phyloP scores from a whole-genome alignment of 2,329 filamentous ascomycete genomes.

The Ascomycota sp. region DNA sequence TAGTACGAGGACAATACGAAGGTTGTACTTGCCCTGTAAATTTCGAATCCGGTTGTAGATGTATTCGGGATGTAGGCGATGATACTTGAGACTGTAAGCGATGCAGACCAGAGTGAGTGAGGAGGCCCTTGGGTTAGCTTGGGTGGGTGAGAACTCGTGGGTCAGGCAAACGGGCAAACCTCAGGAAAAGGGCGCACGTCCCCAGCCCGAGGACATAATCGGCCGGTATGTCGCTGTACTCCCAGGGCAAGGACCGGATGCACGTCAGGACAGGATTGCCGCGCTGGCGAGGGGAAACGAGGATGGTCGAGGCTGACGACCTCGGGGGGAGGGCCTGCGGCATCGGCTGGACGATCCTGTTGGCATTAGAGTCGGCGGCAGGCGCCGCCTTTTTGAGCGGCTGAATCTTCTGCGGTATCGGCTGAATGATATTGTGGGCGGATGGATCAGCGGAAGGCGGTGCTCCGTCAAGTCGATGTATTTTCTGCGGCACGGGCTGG shows the following conservation, averaged over 20 bases:
- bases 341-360: constrained; percentile 64
- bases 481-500: constrained; percentile 19
- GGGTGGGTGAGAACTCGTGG: too few species aligned
- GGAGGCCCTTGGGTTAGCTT: too few species aligned
- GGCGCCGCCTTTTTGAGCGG: constrained; percentile 30
- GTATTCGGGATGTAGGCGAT: constrained; percentile 92
- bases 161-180: constrained; percentile 12
- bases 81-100: constrained; percentile 74
- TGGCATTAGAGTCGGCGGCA: constrained; percentile 15
- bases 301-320: constrained; percentile 51
- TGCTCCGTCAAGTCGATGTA: too few species aligned
- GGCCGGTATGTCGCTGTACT: constrained; percentile 89
- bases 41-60: constrained; percentile 83
- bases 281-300: constrained; percentile 82
- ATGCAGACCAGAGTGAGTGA: too few species aligned
- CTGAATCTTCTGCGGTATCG: constrained; percentile 24
- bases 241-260: constrained; percentile 72
- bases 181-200: constrained; percentile 81
- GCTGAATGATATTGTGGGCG: too few species aligned
- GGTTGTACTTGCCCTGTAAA: constrained; percentile 65
- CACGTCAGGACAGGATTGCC: constrained; percentile 81
- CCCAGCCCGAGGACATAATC: constrained; percentile 80
- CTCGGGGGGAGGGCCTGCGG: constrained; percentile 61
- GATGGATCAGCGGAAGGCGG: too few species aligned
- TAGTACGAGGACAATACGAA: constrained; percentile 74